These are phyloP conservation scores for Pinus albicaulis DNA, from an alignment of 75 land plant genomes.

Conservation along the genomic window DNA sequence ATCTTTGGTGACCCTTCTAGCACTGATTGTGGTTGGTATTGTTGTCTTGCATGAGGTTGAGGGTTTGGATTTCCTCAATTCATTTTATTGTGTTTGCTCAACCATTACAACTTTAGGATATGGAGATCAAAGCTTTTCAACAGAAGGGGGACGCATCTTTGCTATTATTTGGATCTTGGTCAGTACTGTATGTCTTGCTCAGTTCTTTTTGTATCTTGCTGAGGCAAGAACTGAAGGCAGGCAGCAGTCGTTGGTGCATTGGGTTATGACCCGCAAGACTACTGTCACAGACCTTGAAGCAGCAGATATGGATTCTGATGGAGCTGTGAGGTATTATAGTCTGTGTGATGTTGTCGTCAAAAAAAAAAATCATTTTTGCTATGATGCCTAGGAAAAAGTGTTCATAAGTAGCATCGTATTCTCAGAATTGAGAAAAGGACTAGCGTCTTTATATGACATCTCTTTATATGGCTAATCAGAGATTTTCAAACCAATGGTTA, in stretches of 20 bases:
- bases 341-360: neutral
- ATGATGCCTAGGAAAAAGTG: neutral
- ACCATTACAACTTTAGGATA: slow-evolving; percentile 95
- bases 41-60: slow-evolving; percentile 49
- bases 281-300: slow-evolving; percentile 74
- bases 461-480: neutral
- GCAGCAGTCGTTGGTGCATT: slow-evolving; percentile 46
- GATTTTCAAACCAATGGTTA: neutral
- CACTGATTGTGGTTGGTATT: slow-evolving; percentile 21
- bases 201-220: slow-evolving; percentile 75
- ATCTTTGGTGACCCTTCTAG: neutral
- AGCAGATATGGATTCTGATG: slow-evolving; percentile 86
- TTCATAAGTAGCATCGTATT: neutral
- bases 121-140: slow-evolving; percentile 85
- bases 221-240: slow-evolving; percentile 58
- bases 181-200: slow-evolving; percentile 75
- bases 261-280: slow-evolving; percentile 65
- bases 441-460: neutral
- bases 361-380: neutral
- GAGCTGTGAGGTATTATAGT: slow-evolving; percentile 61
- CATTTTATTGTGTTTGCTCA: slow-evolving; percentile 85
- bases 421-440: neutral
- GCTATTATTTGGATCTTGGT: slow-evolving; percentile 83
- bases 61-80: slow-evolving; percentile 53
- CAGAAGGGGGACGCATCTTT: slow-evolving; percentile 61